Percentiles rank a stretch among this genome's conserved stretches.
These are phyloP conservation scores for Hyaloscypha hepaticicola DNA, from an alignment of 495 filamentous ascomycete species.

Conservation along the genomic window DNA sequence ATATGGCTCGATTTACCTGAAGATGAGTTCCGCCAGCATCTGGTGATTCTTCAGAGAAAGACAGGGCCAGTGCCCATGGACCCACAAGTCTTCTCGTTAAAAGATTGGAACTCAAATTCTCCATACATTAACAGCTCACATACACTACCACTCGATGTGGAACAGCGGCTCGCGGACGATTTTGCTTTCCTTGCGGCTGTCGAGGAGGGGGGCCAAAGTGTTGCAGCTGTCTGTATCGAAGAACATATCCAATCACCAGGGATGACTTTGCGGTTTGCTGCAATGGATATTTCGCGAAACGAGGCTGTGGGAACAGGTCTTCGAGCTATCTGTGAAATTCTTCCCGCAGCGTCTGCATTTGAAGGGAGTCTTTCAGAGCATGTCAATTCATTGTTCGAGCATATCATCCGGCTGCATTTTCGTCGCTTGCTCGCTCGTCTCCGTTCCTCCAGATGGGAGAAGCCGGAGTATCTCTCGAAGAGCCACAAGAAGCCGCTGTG, in stretches of 20 bases:
- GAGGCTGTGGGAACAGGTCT: slow-evolving; percentile 3
- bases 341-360: not conserved
- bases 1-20: slow-evolving; percentile 20
- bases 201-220: slow-evolving; percentile 17
- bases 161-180: slow-evolving; percentile 19
- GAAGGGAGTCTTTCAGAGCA: not conserved
- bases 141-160: slow-evolving; percentile 11
- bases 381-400: slow-evolving; percentile 2
- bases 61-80: slow-evolving; percentile 16
- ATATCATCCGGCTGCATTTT: slow-evolving; percentile 11
- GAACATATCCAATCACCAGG: not conserved
- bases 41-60: slow-evolving; percentile 12
- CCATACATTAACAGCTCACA: not conserved
- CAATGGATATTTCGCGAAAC: slow-evolving; percentile 5
- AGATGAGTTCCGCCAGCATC: slow-evolving; percentile 9
- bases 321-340: not conserved
- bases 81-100: not conserved
- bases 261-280: slow-evolving; percentile 14
- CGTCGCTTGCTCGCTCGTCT: slow-evolving; percentile 12
- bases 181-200: slow-evolving; percentile 18
- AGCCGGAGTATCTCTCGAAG: slow-evolving; percentile 21
- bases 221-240: slow-evolving; percentile 21
- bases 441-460: slow-evolving; percentile 16
- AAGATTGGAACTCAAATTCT: not conserved
- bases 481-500: slow-evolving; percentile 22